A percentile compares a stretch with the other conserved stretches of the same genome.
These are phyloP conservation scores for Linderina pennispora DNA, from an alignment of 192 early-diverging fungal species.

Conservation along the genomic window DNA sequence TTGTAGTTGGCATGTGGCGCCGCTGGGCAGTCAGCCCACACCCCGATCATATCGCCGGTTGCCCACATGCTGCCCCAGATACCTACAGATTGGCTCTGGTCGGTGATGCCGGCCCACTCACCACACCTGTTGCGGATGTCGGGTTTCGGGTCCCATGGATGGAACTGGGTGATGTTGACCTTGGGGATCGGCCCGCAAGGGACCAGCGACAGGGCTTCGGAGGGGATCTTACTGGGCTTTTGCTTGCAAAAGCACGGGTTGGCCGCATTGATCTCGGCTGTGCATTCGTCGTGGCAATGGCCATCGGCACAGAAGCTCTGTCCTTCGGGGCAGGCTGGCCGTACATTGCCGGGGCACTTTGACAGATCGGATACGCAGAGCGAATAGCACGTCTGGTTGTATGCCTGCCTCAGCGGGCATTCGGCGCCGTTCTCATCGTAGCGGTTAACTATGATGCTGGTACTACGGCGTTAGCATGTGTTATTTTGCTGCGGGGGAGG, in stretches of 20 bases:
- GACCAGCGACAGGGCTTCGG: constrained; percentile 6
- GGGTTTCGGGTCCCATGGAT: constrained; percentile 20
- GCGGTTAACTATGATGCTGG: constrained; percentile 37
- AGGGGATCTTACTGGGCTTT: constrained; percentile 17
- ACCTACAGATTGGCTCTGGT: constrained; percentile 14
- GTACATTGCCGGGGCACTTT: constrained; percentile 26
- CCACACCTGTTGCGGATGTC: constrained; percentile 36
- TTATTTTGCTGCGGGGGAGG: not conserved
- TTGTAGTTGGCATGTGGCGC: constrained; percentile 23
- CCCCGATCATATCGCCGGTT: constrained; percentile 1
- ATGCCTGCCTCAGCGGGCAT: constrained; percentile 34
- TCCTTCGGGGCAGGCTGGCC: constrained; percentile 25
- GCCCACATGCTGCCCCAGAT: constrained; percentile 24
- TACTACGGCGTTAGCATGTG: not conserved
- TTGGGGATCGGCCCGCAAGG: constrained; percentile 24
- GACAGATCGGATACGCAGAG: constrained; percentile 35
- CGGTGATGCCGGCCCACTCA: constrained; percentile 6
- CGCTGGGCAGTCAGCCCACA: constrained; percentile 44
- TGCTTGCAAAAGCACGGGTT: constrained; percentile 45
- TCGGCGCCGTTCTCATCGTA: constrained; percentile 44
- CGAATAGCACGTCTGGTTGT: constrained; percentile 28
- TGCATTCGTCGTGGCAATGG: constrained; percentile 41
- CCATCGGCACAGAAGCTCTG: constrained; percentile 48
- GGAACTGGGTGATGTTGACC: constrained; percentile 40
- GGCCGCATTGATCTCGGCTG: constrained; percentile 8